Conservation (phyloP, 2,329 filamentous ascomycete genomes). For the Sporothrix inflata region DNA sequence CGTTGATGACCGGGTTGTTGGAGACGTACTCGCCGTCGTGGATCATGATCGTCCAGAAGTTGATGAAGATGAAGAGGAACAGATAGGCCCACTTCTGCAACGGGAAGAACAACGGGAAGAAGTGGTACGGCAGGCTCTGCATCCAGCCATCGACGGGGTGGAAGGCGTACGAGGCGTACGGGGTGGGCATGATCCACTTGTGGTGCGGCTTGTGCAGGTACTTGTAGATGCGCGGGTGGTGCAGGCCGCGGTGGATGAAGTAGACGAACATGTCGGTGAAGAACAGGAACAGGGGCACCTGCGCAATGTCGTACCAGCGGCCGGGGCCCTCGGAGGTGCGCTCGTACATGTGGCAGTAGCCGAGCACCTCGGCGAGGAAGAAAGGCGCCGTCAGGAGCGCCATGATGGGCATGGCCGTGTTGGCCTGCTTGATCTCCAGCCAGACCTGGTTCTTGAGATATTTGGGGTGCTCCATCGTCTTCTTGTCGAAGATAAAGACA, state of each 20-base stretch:
- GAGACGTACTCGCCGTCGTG: conserved; percentile 94
- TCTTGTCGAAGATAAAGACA: conserved; percentile 87
- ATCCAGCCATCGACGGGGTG: conserved; percentile 90
- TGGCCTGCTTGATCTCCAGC: conserved; percentile 82
- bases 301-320: conserved; percentile 74
- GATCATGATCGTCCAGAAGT: conserved; percentile 96
- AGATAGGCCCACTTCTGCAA: conserved; percentile 90
- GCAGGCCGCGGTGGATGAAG: conserved; percentile 85
- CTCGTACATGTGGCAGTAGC: conserved; percentile 87
- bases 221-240: conserved; percentile 83
- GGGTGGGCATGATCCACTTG: conserved; percentile 99
- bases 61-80: conserved; percentile 85
- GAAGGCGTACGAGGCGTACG: conserved; percentile 90
- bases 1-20: conserved; percentile 89
- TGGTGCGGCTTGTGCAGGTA: conserved; percentile 94
- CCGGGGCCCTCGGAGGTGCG: conserved; percentile 74
- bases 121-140: conserved; percentile 87
- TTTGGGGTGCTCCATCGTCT: conserved; percentile 84
- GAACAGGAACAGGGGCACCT: conserved; percentile 85
- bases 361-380: conserved; percentile 81
- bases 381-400: conserved; percentile 77
- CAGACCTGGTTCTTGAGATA: conserved; percentile 92
- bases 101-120: conserved; percentile 91
- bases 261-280: conserved; percentile 93
- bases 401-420: conserved; percentile 78